Base-by-base conservation (phyloP, 2,329 filamentous ascomycete species). In the Ustilaginoidea virens region DNA sequence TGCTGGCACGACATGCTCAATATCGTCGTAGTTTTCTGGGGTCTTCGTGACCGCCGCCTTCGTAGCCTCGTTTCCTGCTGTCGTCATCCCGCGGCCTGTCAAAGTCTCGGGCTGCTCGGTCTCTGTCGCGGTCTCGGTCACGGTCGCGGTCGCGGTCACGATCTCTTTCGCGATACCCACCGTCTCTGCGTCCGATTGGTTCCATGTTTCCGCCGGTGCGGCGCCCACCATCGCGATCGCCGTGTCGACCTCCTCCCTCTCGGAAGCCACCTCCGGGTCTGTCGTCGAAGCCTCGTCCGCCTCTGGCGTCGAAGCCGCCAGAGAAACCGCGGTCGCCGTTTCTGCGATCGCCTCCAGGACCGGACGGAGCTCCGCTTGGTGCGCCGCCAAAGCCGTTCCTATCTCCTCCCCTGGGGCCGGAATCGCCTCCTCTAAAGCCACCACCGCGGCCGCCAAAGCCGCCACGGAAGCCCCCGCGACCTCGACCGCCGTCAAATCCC, bases 41-140 rank as follows among this genome's bases (percentile, higher is more conserved):
- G 53, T 93, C 86, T 47, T 93, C 83, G 56, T 86, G 77, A 39
- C 71, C 69, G 49, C 75, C 74, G 47, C 78, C 79, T 29, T 92
- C 85, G 53, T 80, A 83, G 29, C 74, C 66, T 49, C 76, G 71
- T 63, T 80, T 69, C 49, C 70, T 55, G 53, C 58, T 62, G 39
- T 69, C 67, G 40, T 73, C 68, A 29, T 71, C 66, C 37, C 63
- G 57, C 32, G 62, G 63, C 39, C 65, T 56, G 48, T 74, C 69
- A 49, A 58, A 61, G 44, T 66, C 38, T 7, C 38, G 36, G 21
- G 30, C 27, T 15, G 33, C 33, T 27, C 38, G 33, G 17, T 32
- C 38, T 27, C 36, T 29, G 32, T 39, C 60, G 35, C 56, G 45
- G 30, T 46, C 44, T 11, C 43, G 37, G 24, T 68, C 65, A 25